phyloP scores from a whole-genome alignment of 2,329 filamentous ascomycete genomes.

The Lachnellula subtilissima region DNA sequence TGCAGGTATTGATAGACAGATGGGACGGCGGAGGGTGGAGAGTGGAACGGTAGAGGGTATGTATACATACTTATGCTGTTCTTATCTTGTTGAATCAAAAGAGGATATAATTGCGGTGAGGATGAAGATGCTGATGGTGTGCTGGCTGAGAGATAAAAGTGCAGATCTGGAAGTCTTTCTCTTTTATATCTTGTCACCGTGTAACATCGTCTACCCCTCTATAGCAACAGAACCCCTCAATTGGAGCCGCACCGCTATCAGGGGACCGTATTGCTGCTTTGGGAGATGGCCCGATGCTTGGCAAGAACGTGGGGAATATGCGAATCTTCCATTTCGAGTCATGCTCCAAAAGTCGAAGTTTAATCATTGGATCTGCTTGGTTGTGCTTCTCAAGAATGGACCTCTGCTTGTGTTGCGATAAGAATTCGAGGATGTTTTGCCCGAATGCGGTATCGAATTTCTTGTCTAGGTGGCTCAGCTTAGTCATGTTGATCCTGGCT shows the following conservation, averaged over 20 bases:
- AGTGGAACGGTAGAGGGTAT: not conserved
- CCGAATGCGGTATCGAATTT: not conserved
- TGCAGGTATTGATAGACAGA: not conserved
- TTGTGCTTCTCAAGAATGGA: not conserved
- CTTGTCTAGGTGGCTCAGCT: not conserved
- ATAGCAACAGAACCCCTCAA: slow-evolving; percentile 14
- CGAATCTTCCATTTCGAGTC: too few species aligned
- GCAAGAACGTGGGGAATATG: not conserved
- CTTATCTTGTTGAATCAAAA: slow-evolving; percentile 7
- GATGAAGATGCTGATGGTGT: not conserved
- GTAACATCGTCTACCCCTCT: slow-evolving; percentile 13
- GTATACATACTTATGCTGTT: slow-evolving; percentile 13
- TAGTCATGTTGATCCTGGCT: too few species aligned
- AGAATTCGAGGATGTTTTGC: not conserved
- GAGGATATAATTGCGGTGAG: not conserved
- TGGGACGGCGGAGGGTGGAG: not conserved
- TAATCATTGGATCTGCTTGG: not conserved
- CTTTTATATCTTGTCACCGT: slow-evolving; percentile 9
- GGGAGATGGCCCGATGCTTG: not conserved
- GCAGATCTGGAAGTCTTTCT: slow-evolving; percentile 11
- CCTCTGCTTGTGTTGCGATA: not conserved
- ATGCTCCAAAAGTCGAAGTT: too few species aligned
- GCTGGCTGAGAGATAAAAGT: slow-evolving; percentile 12
- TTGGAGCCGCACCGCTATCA: slow-evolving; percentile 13
- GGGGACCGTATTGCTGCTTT: slow-evolving; percentile 21